Evolutionary conservation across 768 basidiomycete genomes (phyloP).

Genomic region (Suillus clintonianus): DNA sequence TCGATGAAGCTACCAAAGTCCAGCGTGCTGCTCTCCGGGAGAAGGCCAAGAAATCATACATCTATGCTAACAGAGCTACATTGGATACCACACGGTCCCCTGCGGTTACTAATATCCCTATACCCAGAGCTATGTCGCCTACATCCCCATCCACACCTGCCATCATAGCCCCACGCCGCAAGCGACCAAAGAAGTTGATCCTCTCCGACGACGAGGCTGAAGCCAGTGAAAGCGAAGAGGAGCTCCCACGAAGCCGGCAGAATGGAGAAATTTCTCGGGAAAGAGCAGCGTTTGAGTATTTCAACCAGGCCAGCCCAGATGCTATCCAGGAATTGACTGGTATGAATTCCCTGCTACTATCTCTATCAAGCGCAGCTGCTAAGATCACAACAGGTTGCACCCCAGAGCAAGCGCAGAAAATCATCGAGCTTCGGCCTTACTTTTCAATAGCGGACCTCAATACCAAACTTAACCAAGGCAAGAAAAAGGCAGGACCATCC

Average conservation of each 20-base stretch:
- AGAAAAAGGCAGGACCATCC: conserved; percentile 78
- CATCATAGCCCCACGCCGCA: conserved; percentile 41
- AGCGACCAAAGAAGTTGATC: conserved; percentile 60
- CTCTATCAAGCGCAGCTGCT: conserved; percentile 4
- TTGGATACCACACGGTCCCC: conserved; percentile 45
- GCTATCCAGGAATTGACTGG: conserved; percentile 78
- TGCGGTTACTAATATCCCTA: conserved; percentile 35
- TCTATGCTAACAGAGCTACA: conserved; percentile 67
- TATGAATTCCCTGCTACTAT: conserved; percentile 31
- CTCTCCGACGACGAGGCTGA: conserved; percentile 68
- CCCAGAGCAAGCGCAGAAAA: conserved; percentile 74
- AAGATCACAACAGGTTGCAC: conserved; percentile 61
- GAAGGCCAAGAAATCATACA: conserved; percentile 81
- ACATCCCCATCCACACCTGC: conserved; percentile 46
- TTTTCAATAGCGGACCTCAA: conserved; percentile 73
- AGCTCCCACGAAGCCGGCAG: conserved; percentile 34
- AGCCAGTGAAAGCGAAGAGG: conserved; percentile 50
- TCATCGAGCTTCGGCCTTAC: conserved; percentile 82
- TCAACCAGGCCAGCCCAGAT: conserved; percentile 63
- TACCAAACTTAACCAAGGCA: conserved; percentile 77
- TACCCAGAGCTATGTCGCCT: conserved; percentile 36
- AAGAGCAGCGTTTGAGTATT: conserved; percentile 61
- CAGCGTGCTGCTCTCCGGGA: conserved; percentile 66
- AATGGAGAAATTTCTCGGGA: conserved; percentile 43
- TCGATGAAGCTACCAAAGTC: conserved; percentile 74